Percentiles rank a stretch among this genome's conserved stretches.
Conservation (phyloP, 345 rosid species). For the Viola odorata region DNA sequence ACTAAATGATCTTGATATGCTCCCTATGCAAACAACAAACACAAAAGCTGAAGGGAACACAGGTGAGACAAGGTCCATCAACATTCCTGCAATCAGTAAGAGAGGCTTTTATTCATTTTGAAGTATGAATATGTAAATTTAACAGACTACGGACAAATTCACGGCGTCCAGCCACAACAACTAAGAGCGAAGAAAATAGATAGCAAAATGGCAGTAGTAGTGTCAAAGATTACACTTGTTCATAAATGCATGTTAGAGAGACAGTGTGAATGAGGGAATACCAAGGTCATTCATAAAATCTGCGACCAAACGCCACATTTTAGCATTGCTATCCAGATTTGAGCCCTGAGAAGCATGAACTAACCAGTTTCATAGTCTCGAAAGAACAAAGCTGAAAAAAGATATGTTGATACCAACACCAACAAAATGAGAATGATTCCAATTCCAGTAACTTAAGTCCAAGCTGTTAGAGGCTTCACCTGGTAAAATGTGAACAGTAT, state of each 20-base stretch:
- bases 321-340: conserved; percentile 82
- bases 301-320: conserved; percentile 96
- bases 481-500: conserved; percentile 88
- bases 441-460: no score
- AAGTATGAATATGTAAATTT: not conserved
- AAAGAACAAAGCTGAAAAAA: not conserved
- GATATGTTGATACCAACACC: not conserved
- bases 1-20: conserved; percentile 93
- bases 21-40: conserved; percentile 88
- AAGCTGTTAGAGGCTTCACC: conserved; percentile 27
- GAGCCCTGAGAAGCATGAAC: conserved; percentile 56
- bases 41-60: conserved; percentile 84
- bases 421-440: no score
- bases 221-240: not conserved
- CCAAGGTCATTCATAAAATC: conserved; percentile 96
- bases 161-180: no score
- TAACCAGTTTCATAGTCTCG: conserved; percentile 4
- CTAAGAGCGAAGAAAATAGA: not conserved
- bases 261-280: conserved; percentile 22
- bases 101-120: conserved; percentile 10
- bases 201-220: not conserved
- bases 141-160: not conserved
- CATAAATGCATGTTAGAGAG: not conserved
- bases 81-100: conserved; percentile 67
- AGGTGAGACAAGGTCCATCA: conserved; percentile 94